Percentiles rank a stretch among this genome's conserved stretches.
Evolutionary conservation across 441 rosid genomes (phyloP).

Genomic region (Gossypium davidsonii): DNA sequence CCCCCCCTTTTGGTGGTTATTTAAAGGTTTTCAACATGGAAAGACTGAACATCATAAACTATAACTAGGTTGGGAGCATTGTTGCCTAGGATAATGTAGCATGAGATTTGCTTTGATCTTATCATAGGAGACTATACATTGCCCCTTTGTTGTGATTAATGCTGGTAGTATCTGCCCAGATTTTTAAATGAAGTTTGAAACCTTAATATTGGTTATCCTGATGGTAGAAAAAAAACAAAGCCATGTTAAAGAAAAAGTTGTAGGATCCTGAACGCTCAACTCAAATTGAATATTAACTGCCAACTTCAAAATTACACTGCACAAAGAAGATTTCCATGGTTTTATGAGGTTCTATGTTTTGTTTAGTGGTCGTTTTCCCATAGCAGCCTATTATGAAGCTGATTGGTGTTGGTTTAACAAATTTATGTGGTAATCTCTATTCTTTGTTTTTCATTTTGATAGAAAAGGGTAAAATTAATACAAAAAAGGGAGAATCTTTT

Average conservation of each 20-base stretch:
- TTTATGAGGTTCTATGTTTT: neutral
- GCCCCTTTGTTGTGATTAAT: neutral
- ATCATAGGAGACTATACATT: neutral
- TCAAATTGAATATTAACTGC: neutral
- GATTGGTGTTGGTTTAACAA: neutral
- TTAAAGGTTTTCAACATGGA: neutral
- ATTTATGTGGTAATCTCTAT: conserved; percentile 8
- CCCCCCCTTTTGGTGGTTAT: neutral
- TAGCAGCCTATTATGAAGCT: neutral
- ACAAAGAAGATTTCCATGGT: neutral
- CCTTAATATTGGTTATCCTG: neutral
- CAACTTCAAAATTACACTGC: neutral
- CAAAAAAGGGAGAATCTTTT: neutral
- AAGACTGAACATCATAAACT: neutral
- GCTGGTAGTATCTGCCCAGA: neutral
- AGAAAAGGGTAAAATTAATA: neutral
- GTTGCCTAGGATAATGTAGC: neutral
- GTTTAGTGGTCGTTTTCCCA: neutral
- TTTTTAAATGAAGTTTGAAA: neutral
- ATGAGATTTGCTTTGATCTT: neutral
- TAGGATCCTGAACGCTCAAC: neutral
- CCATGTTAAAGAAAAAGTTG: neutral
- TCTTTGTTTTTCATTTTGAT: neutral
- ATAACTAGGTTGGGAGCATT: neutral
- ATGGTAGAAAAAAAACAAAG: conserved; percentile 3